Evolutionary conservation across 441 rosid genomes (phyloP), one percentile per base, ranked within the genome.

Genomic region (Bruguiera hainesii): DNA sequence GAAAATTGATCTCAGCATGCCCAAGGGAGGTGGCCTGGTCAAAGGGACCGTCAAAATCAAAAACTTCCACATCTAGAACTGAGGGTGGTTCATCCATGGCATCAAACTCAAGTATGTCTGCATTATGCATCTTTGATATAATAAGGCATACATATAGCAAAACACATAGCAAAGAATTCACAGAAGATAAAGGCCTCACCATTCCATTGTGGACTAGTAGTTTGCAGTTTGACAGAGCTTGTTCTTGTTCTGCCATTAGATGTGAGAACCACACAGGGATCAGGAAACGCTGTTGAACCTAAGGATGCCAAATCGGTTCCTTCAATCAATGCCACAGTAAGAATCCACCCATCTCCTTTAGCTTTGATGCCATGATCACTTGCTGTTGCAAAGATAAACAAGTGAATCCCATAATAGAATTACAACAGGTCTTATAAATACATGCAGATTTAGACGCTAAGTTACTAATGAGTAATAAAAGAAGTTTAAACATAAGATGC

Each of bases 81-180:
- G 96, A 93, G 6, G 97, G 98, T 6, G 89, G 93, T 76, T 89
- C 98, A 71, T 94, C 95, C 92, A 88, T 87, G 16, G 97, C 96
- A 75, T 94, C 96, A 78, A 94, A 91, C 81, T 91, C 96, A 37
- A 91, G 83, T 68, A 89, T 78, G 71, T 94, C 97, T 91, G 87
- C 79, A 82, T 19, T 69, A 74, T 64, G 58, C 11, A 70, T 55
- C 74, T 61, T 66, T 56, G 56, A 64, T 65, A 49, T 56, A 18
- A 52, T 56, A 66, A 33, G 62, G 70, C 57, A 73, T 18, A 56
- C 49, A 64, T 31, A 26, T 56, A 55, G 7, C 0, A 3, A 50
- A 70, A 76, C 20, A 64, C 64, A 64, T 31, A 19, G 26, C 5
- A 57, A 55, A 60, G 16, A 53, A 55, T 20, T 29, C 15, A 19